These are phyloP conservation scores for Crithidia expoeki DNA, from an alignment of 208 protist genomes.

Conservation along the genomic window DNA sequence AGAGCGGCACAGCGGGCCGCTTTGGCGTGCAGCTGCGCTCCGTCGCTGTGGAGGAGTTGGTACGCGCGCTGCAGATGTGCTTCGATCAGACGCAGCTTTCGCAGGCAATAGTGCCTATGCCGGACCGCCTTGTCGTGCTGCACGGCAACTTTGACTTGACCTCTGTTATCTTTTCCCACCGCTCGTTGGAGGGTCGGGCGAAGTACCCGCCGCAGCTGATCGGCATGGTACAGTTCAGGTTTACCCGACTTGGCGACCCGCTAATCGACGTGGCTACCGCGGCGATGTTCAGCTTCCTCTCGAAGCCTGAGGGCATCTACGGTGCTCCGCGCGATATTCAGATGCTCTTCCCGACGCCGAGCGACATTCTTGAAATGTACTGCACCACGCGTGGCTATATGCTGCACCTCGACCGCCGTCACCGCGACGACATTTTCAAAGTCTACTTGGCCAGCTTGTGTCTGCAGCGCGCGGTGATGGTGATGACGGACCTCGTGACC, in stretches of 20 bases:
- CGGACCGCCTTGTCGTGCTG: constrained; percentile 52
- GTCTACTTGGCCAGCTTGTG: constrained; percentile 73
- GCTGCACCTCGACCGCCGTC: constrained; percentile 50
- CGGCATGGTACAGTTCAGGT: constrained; percentile 55
- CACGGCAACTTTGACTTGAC: constrained; percentile 70
- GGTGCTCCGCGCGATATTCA: constrained; percentile 45
- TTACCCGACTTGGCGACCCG: constrained; percentile 61
- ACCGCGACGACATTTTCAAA: constrained; percentile 73
- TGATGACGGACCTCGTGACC: constrained; percentile 41
- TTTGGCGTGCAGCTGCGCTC: constrained; percentile 37
- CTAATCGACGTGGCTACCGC: constrained; percentile 71
- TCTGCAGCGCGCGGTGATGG: constrained; percentile 45
- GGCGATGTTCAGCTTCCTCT: constrained; percentile 52
- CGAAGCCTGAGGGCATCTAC: constrained; percentile 59
- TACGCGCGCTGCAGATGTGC: constrained; percentile 34
- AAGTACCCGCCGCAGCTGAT: constrained; percentile 75
- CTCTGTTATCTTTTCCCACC: constrained; percentile 67
- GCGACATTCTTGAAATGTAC: constrained; percentile 72
- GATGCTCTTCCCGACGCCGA: constrained; percentile 57
- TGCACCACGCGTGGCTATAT: constrained; percentile 71
- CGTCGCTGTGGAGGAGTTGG: constrained; percentile 46
- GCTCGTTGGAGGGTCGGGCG: constrained; percentile 69
- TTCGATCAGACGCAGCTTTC: constrained; percentile 64
- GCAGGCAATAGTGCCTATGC: constrained; percentile 55
- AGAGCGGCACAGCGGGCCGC: constrained; percentile 30